Conservation (phyloP, 176 grass and related monocot species). For the Tillandsia leiboldiana region DNA sequence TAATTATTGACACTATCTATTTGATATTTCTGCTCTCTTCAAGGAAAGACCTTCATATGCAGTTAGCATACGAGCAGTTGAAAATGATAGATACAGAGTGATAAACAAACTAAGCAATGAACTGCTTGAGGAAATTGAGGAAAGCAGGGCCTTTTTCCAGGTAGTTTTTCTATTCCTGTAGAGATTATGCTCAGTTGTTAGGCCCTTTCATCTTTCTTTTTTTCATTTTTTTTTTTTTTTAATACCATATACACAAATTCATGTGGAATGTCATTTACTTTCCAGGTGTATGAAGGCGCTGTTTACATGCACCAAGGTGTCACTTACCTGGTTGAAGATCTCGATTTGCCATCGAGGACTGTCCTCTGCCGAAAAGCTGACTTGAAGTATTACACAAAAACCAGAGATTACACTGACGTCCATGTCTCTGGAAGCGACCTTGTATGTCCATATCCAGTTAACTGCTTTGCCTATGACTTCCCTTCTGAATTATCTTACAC, state of each 20-base stretch:
- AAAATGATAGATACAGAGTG: slow-evolving; percentile 70
- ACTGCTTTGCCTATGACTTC: slow-evolving; percentile 11
- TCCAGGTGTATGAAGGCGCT: slow-evolving; percentile 89
- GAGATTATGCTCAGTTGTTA: too few relatives aligned
- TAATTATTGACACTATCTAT: slow-evolving; percentile 8
- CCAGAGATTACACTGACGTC: slow-evolving; percentile 82
- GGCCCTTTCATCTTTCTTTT: not conserved
- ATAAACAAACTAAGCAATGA: slow-evolving; percentile 45
- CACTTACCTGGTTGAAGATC: slow-evolving; percentile 72
- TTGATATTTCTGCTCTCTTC: slow-evolving; percentile 22
- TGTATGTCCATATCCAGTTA: slow-evolving; percentile 38
- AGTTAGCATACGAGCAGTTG: slow-evolving; percentile 71
- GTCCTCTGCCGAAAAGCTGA: slow-evolving; percentile 85
- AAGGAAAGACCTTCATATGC: slow-evolving; percentile 72
- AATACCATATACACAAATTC: not conserved
- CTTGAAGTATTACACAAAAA: slow-evolving; percentile 97
- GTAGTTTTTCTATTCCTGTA: slow-evolving; percentile 18
- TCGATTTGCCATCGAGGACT: slow-evolving; percentile 54
- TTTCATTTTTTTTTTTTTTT: not conserved
- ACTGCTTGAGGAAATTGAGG: slow-evolving; percentile 91
- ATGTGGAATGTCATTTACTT: slow-evolving; percentile 2
- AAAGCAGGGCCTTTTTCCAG: slow-evolving; percentile 93
- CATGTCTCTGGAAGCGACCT: slow-evolving; percentile 65
- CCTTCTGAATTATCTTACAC: not conserved
- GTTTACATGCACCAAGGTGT: slow-evolving; percentile 89